phyloP scores from a whole-genome alignment of 163 green algal genomes.

The Prototheca stagnorum region DNA sequence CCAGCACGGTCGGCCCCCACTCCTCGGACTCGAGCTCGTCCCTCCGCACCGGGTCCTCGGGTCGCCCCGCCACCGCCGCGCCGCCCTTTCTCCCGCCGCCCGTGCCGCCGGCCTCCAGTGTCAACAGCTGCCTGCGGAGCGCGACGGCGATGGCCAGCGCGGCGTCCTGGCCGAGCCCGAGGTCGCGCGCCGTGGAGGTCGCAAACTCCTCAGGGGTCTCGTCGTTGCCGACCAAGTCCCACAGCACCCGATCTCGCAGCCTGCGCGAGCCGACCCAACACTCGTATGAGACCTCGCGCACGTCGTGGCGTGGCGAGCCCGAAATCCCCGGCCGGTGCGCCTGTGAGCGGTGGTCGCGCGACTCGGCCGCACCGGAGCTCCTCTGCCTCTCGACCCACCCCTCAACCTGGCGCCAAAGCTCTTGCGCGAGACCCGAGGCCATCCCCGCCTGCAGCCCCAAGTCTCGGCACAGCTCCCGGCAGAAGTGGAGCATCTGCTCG shows the following conservation, averaged over 20 bases:
- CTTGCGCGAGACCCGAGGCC: neutral
- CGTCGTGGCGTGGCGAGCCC: neutral
- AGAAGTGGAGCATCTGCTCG: neutral
- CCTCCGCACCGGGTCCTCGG: too few species aligned
- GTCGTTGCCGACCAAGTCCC: neutral
- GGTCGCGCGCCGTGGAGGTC: too few species aligned
- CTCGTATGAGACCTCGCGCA: neutral
- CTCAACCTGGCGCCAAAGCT: neutral
- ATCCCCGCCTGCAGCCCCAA: neutral
- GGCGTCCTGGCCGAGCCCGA: neutral
- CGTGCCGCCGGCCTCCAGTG: too few species aligned
- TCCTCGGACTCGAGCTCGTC: too few species aligned
- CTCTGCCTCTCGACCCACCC: neutral
- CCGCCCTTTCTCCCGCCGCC: too few species aligned
- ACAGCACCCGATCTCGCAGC: too few species aligned
- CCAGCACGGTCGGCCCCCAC: too few species aligned
- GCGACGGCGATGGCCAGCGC: too few species aligned
- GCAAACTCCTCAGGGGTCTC: neutral
- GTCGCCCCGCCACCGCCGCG: too few species aligned
- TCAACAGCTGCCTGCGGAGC: too few species aligned
- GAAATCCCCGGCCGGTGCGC: too few species aligned
- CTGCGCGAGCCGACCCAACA: neutral
- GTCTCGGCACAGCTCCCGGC: neutral
- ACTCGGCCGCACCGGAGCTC: neutral
- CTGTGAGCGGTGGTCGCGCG: neutral